phyloP scores from a whole-genome alignment of 306 rosid species.

The Ormosia semicastrata region DNA sequence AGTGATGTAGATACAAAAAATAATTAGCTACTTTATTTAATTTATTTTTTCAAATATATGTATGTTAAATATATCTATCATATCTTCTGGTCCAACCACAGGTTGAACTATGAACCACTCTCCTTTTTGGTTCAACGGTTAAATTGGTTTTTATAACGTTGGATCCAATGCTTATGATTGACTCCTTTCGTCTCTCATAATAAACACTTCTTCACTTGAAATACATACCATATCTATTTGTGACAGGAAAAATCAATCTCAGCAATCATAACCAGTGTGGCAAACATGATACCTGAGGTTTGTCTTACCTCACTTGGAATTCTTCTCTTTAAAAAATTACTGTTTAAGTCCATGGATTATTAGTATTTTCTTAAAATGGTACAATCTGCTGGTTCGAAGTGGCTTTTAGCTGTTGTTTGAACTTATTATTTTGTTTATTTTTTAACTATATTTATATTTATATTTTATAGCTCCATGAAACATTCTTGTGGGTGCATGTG shows the following conservation, averaged over 20 bases:
- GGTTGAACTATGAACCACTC: background rate
- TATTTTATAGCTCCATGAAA: constrained; percentile 10
- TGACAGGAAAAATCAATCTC: constrained; percentile 91
- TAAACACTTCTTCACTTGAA: constrained; percentile 6
- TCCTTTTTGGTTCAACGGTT: background rate
- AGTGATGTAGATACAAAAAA: background rate
- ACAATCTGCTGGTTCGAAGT: background rate
- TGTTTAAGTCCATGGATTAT: background rate
- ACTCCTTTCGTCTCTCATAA: background rate
- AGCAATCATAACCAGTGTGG: constrained; percentile 67
- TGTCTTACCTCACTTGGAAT: constrained; percentile 28
- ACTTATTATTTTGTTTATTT: background rate
- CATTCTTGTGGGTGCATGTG: constrained; percentile 1
- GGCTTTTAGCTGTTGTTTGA: constrained; percentile 23
- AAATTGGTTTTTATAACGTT: too few species aligned
- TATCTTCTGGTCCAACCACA: background rate
- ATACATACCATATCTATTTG: constrained; percentile 25
- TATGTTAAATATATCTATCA: background rate
- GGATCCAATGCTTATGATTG: constrained; percentile 8
- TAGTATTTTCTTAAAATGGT: background rate
- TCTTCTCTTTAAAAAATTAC: background rate
- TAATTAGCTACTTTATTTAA: background rate
- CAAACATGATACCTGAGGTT: constrained; percentile 95
- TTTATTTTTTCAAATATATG: too few species aligned
- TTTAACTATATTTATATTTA: background rate